phyloP scores from a whole-genome alignment of 306 rosid genomes.

The Vachellia pachyceras region DNA sequence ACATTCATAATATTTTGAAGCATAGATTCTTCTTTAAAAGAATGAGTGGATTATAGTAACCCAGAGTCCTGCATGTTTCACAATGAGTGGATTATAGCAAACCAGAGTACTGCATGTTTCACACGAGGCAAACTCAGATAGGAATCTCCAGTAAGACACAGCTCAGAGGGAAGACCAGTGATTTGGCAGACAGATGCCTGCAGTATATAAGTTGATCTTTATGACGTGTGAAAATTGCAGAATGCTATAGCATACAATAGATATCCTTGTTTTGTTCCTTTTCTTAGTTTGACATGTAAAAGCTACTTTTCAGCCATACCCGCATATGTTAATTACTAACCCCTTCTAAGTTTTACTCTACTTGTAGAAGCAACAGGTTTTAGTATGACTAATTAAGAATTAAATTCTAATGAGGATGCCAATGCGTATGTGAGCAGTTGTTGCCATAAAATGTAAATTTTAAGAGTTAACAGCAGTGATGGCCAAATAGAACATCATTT shows the following conservation, averaged over 20 bases:
- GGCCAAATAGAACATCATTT: constrained; percentile 25
- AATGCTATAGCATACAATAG: not conserved
- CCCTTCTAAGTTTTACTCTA: constrained; percentile 16
- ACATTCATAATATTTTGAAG: not conserved
- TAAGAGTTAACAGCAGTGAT: constrained; percentile 22
- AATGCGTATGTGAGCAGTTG: not conserved
- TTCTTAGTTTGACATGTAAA: not conserved
- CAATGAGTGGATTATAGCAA: constrained; percentile 25
- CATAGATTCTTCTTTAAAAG: constrained; percentile 9
- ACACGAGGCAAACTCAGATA: constrained; percentile 12
- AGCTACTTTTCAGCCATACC: not conserved
- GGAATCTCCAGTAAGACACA: constrained; percentile 39
- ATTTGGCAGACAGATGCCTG: constrained; percentile 15
- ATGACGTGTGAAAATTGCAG: constrained; percentile 14
- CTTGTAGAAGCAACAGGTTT: not conserved
- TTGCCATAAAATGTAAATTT: not conserved
- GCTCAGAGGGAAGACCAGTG: constrained; percentile 7
- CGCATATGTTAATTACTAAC: not conserved
- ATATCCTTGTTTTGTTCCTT: not conserved
- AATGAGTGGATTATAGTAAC: constrained; percentile 45
- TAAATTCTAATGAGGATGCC: constrained; percentile 11
- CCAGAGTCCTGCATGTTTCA: constrained; percentile 36
- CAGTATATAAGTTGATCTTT: not conserved
- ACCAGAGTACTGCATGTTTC: constrained; percentile 37
- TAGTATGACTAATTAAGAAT: not conserved